Evolutionary conservation across 2,329 filamentous ascomycete genomes (phyloP).

Genomic region (Alternaria longipes): DNA sequence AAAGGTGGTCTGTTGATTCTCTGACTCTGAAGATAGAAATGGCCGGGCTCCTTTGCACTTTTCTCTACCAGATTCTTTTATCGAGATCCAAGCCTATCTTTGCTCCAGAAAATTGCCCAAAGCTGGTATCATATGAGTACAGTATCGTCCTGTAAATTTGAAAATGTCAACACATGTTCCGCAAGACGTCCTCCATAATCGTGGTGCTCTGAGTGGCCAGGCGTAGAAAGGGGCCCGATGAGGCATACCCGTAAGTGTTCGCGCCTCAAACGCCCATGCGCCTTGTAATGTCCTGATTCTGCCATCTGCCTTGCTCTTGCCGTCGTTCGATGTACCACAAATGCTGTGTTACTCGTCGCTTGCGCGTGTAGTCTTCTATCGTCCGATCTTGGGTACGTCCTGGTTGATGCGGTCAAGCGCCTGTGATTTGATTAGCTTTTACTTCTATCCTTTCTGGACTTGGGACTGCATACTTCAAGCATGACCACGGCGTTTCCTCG

Average conservation of each 20-base stretch:
- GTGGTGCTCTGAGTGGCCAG: constrained; percentile 6
- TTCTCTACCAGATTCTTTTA: constrained; percentile 20
- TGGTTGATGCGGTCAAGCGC: constrained; percentile 51
- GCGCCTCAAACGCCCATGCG: constrained; percentile 36
- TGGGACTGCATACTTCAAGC: constrained; percentile 72
- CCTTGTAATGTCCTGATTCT: constrained; percentile 19
- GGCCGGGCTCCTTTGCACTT: constrained; percentile 17
- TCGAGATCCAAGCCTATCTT: constrained; percentile 15
- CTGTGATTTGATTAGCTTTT: constrained; percentile 26
- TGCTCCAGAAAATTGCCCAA: constrained; percentile 9
- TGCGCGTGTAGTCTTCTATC: constrained; percentile 25
- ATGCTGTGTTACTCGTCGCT: not conserved
- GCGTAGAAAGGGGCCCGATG: constrained; percentile 17
- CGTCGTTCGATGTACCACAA: not conserved
- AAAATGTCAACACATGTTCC: constrained; percentile 33
- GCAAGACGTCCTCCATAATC: constrained; percentile 10
- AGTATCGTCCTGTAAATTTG: constrained; percentile 30
- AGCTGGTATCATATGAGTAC: constrained; percentile 39
- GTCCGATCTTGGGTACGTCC: constrained; percentile 45
- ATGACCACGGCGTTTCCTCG: constrained; percentile 98
- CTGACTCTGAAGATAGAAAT: constrained; percentile 10
- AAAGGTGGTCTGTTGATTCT: constrained; percentile 8
- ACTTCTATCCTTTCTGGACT: not conserved
- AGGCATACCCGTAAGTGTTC: constrained; percentile 32
- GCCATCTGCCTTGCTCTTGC: constrained; percentile 7